Evolutionary conservation across 305 asterid species (phyloP).

Genomic region (Andrographis paniculata): DNA sequence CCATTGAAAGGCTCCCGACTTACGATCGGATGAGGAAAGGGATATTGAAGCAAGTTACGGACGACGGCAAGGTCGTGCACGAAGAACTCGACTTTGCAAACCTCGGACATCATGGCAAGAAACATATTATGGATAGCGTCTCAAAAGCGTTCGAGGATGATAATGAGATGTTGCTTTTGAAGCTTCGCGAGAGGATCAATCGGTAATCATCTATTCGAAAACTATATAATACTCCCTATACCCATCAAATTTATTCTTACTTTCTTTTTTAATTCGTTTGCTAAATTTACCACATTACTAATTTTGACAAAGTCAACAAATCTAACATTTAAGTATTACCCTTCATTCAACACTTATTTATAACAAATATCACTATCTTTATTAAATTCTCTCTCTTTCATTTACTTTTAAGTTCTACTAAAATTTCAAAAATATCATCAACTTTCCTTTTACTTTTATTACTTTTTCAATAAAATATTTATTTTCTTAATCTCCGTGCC

Average conservation of each 20-base stretch:
- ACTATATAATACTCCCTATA: not conserved
- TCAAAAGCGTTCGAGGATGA: slow-evolving; percentile 24
- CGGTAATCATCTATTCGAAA: slow-evolving; percentile 14
- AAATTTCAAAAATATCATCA: too few species aligned
- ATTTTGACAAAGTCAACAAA: too few species aligned
- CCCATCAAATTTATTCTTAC: too few species aligned
- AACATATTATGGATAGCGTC: slow-evolving; percentile 25
- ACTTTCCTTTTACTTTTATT: too few species aligned
- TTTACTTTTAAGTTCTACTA: not conserved
- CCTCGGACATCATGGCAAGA: slow-evolving; percentile 27
- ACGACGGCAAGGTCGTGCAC: slow-evolving; percentile 25
- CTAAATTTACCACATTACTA: too few species aligned
- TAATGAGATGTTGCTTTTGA: slow-evolving; percentile 23
- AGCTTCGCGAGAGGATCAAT: slow-evolving; percentile 24
- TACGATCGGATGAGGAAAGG: slow-evolving; percentile 33
- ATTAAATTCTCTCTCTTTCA: not conserved
- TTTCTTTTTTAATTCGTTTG: too few species aligned
- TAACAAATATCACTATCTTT: too few species aligned
- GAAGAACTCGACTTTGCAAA: slow-evolving; percentile 30
- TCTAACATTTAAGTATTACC: too few species aligned
- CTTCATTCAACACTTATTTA: too few species aligned
- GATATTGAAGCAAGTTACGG: slow-evolving; percentile 26
- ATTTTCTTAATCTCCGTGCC: too few species aligned
- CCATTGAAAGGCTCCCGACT: slow-evolving; percentile 42
- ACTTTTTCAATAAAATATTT: too few species aligned